Evolutionary conservation across 768 basidiomycete species (phyloP).

Genomic region (Pulveroboletus frians): DNA sequence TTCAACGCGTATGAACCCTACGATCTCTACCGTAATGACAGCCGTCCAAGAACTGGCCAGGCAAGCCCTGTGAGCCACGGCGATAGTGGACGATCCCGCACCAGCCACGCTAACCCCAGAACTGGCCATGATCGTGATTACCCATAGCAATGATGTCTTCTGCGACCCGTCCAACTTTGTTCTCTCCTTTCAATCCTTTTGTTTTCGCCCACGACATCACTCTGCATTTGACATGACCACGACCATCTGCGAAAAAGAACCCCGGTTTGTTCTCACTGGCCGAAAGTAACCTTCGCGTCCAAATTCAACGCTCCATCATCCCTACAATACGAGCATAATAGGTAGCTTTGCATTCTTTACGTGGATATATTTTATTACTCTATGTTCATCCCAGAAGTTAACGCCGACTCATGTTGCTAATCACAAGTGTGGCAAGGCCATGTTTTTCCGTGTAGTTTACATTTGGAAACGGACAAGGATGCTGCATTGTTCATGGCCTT

Average conservation of each 20-base stretch:
- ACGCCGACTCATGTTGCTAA: conserved; percentile 12
- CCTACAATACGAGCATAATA: conserved; percentile 8
- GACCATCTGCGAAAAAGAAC: conserved; percentile 6
- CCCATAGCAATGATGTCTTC: conserved; percentile 2
- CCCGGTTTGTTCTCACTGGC: conserved; percentile 3
- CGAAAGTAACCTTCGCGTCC: conserved; percentile 2
- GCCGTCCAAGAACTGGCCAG: conserved; percentile 40
- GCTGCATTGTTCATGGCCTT: neutral
- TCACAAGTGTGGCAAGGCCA: conserved; percentile 14
- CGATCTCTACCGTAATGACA: conserved; percentile 37
- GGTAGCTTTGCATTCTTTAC: conserved; percentile 19
- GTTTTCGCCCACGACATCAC: neutral
- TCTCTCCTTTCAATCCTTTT: neutral
- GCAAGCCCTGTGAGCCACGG: conserved; percentile 23
- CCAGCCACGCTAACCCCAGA: conserved; percentile 12
- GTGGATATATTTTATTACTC: conserved; percentile 28
- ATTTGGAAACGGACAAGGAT: conserved; percentile 4
- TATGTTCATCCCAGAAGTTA: conserved; percentile 19
- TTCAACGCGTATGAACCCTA: conserved; percentile 23
- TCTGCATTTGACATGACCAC: conserved; percentile 2
- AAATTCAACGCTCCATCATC: conserved; percentile 2
- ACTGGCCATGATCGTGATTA: conserved; percentile 9
- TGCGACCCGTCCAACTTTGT: neutral
- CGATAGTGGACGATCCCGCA: conserved; percentile 21
- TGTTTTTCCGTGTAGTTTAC: conserved; percentile 8